A percentile compares a stretch with the other conserved stretches of the same genome.
Evolutionary conservation across 2,329 filamentous ascomycete genomes (phyloP).

Genomic region (Neofusicoccum sp.): DNA sequence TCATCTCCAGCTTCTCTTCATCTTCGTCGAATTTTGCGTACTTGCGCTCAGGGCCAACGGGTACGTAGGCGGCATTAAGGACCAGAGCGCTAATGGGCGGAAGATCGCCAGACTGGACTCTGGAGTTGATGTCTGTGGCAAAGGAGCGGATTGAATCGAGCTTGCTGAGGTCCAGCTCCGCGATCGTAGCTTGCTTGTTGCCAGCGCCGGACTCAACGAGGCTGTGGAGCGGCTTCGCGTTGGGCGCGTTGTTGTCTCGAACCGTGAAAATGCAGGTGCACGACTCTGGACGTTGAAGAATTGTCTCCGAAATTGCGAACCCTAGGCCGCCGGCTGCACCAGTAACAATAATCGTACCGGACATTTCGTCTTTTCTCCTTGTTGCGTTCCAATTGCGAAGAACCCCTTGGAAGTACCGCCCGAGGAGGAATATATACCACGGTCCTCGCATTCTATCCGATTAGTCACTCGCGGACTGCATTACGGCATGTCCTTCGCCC

Average conservation of each 20-base stretch:
- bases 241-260: neutral
- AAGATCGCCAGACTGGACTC: constrained; percentile 30
- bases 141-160: constrained; percentile 21
- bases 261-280: constrained; percentile 3
- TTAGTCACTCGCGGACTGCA: no score
- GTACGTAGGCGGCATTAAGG: constrained; percentile 30
- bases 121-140: constrained; percentile 22
- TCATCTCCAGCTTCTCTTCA: constrained; percentile 22
- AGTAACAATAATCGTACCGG: constrained; percentile 13
- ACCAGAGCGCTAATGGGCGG: constrained; percentile 43
- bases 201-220: neutral
- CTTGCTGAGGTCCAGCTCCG: constrained; percentile 21
- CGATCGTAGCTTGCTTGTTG: neutral
- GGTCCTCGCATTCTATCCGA: no score
- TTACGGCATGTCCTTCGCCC: constrained; percentile 12
- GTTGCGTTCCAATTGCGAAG: no score
- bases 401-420: no score
- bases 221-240: neutral
- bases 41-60: neutral
- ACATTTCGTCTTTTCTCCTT: neutral
- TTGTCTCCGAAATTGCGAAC: constrained; percentile 2
- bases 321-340: constrained; percentile 18
- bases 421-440: no score
- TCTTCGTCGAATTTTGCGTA: constrained; percentile 11
- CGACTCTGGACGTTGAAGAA: neutral